A percentile compares a stretch with the other conserved stretches of the same genome.
phyloP scores from a whole-genome alignment of 306 rosid genomes.

The Cicer pinnatifidum region DNA sequence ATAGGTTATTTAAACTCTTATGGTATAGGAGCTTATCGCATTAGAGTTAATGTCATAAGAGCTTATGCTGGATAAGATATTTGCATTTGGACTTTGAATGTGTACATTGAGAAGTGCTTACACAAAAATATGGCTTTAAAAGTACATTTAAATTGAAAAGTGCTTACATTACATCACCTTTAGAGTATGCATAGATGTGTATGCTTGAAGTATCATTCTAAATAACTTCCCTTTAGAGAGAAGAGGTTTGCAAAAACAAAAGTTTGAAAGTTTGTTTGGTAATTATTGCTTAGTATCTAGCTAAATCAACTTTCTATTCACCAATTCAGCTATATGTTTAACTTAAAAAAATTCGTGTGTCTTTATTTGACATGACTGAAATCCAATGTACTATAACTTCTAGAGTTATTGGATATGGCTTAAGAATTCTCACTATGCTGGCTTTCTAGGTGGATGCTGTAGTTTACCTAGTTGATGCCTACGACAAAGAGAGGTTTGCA shows the following conservation, averaged over 20 bases:
- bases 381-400: neutral
- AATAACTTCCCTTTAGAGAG: neutral
- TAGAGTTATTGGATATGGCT: neutral
- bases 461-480: slow-evolving; percentile 77
- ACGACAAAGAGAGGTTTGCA: slow-evolving; percentile 76
- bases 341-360: neutral
- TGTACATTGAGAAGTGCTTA: too few relatives aligned
- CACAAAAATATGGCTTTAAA: too few relatives aligned
- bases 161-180: too few relatives aligned
- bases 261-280: slow-evolving; percentile 19
- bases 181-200: too few relatives aligned
- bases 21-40: too few relatives aligned
- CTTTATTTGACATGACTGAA: neutral
- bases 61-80: too few relatives aligned
- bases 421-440: slow-evolving; percentile 37
- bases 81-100: too few relatives aligned
- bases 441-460: slow-evolving; percentile 76
- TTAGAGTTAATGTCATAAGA: too few relatives aligned
- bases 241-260: neutral
- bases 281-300: slow-evolving; percentile 18
- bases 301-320: slow-evolving; percentile 16
- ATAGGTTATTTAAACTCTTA: neutral
- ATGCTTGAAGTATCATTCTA: too few relatives aligned
- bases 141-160: too few relatives aligned
- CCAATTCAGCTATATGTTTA: slow-evolving; percentile 10